A percentile compares a stretch with the other conserved stretches of the same genome.
phyloP scores from a whole-genome alignment of 805 yeast species.

The Hemisphaericaspora nanyangensis region DNA sequence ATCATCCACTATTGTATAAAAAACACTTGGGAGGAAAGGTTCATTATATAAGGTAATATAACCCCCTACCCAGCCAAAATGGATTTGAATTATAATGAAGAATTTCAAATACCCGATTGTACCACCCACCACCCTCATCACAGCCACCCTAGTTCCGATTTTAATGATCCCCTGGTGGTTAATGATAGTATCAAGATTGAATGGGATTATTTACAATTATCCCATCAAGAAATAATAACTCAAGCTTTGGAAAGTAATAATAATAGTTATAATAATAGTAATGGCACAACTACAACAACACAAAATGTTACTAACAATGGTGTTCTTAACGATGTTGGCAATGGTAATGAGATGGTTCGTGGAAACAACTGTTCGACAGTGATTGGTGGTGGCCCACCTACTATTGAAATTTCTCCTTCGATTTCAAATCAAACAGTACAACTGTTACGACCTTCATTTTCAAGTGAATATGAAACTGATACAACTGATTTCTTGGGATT shows the following conservation, averaged over 20 bases:
- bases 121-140: neutral
- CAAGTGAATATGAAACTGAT: constrained; percentile 8
- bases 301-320: neutral
- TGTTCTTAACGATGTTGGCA: neutral
- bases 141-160: neutral
- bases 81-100: constrained; percentile 4
- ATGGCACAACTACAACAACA: too few relatives aligned
- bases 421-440: constrained; percentile 7
- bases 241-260: neutral
- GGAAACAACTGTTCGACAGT: too few relatives aligned
- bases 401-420: constrained; percentile 4
- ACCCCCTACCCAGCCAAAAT: too few relatives aligned
- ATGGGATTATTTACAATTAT: constrained; percentile 2
- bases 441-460: constrained; percentile 8
- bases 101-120: neutral
- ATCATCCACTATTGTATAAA: too few relatives aligned
- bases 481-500: constrained; percentile 7
- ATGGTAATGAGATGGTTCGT: too few relatives aligned
- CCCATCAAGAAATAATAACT: too few relatives aligned
- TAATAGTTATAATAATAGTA: too few relatives aligned
- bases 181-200: neutral
- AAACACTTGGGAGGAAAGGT: too few relatives aligned
- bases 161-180: too few relatives aligned
- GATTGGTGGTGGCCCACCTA: neutral
- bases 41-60: too few relatives aligned